phyloP scores from a whole-genome alignment of 2,329 filamentous ascomycete genomes.

The Neocatenulostroma microsporum region DNA sequence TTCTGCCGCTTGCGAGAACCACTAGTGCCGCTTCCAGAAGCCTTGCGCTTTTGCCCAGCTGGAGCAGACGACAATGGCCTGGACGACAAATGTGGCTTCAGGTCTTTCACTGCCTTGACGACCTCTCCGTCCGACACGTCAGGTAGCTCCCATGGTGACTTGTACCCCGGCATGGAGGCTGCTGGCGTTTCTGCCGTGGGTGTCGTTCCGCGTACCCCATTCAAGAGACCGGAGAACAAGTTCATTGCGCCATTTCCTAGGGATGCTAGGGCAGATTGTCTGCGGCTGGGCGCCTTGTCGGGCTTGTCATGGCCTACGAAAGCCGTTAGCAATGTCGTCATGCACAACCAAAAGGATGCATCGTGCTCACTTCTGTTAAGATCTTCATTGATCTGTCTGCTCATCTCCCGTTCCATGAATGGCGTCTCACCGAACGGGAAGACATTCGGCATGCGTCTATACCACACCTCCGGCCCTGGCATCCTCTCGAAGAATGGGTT shows the following conservation, averaged over 20 bases:
- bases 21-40: no score
- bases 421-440: conserved; percentile 29
- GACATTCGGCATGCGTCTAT: conserved; percentile 22
- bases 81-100: not conserved
- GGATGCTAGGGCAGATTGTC: no score
- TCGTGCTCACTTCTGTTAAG: conserved; percentile 19
- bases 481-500: conserved; percentile 25
- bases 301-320: conserved; percentile 5
- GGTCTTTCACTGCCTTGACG: not conserved
- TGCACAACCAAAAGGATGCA: not conserved
- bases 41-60: not conserved
- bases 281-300: not conserved
- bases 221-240: not conserved
- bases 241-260: not conserved
- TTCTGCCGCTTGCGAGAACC: no score
- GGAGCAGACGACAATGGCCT: not conserved
- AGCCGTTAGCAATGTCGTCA: no score
- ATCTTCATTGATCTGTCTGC: conserved; percentile 24
- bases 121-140: not conserved
- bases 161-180: not conserved
- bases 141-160: conserved; percentile 4
- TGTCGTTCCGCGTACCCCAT: not conserved
- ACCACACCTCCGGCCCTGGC: conserved; percentile 24
- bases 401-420: conserved; percentile 20
- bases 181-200: not conserved